Percentiles rank a stretch among this genome's conserved stretches.
These are phyloP conservation scores for Sarcodon sp. DNA, from an alignment of 768 basidiomycete genomes.

Conservation along the genomic window DNA sequence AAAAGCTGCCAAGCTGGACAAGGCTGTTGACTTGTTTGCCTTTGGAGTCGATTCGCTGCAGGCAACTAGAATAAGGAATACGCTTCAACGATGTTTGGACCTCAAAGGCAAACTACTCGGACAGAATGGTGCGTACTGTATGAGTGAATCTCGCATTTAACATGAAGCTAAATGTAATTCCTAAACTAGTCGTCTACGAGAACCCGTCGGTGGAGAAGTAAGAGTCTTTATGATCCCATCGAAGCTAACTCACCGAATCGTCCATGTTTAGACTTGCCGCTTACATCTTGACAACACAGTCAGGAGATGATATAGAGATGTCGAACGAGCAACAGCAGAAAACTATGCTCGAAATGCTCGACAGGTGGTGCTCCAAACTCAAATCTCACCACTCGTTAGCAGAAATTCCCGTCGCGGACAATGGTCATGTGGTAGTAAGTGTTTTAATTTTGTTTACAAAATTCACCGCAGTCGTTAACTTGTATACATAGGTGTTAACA, in stretches of 20 bases:
- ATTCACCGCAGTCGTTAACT: neutral
- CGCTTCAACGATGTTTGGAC: conserved; percentile 26
- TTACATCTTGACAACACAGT: conserved; percentile 22
- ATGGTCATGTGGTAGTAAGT: neutral
- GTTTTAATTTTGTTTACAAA: neutral
- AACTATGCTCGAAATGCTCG: conserved; percentile 33
- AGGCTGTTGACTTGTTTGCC: conserved; percentile 24
- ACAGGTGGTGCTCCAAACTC: conserved; percentile 21
- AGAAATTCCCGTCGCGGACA: neutral
- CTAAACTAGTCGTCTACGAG: conserved; percentile 32
- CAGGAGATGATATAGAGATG: conserved; percentile 13
- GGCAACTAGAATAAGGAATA: conserved; percentile 37
- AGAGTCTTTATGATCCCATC: conserved; percentile 5
- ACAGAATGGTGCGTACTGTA: conserved; percentile 20
- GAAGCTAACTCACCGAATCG: conserved; percentile 1
- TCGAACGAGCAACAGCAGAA: conserved; percentile 17
- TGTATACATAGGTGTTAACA: conserved; percentile 25
- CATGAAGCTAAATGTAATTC: too few relatives aligned
- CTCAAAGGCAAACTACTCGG: conserved; percentile 17
- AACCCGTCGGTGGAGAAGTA: conserved; percentile 29
- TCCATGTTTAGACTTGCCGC: conserved; percentile 20
- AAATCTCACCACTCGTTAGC: neutral
- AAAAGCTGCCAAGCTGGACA: conserved; percentile 16
- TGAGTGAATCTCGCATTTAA: conserved; percentile 2
- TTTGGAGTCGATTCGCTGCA: conserved; percentile 45